A percentile compares a stretch with the other conserved stretches of the same genome.
Conservation (phyloP, 192 early-diverging fungal genomes). For the Backusella tarrabulga region DNA sequence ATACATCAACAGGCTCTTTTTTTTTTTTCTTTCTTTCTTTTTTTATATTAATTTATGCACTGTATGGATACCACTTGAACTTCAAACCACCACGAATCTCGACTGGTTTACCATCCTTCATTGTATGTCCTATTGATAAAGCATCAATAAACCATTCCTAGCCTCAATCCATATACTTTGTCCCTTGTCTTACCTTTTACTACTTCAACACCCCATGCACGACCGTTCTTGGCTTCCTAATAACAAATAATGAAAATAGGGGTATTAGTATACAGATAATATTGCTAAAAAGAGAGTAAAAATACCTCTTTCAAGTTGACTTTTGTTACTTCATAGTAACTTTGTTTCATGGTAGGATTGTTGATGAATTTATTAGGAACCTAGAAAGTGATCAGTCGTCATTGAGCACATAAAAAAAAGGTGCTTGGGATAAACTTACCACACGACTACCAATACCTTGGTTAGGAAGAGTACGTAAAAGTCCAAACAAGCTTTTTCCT, state of each 20-base stretch:
- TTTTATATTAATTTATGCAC: not conserved
- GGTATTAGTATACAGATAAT: not conserved
- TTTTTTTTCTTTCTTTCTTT: not conserved
- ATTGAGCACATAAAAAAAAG: not conserved
- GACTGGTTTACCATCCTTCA: conserved; percentile 17
- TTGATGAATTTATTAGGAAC: conserved; percentile 19
- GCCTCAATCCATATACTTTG: not conserved
- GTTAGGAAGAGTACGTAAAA: conserved; percentile 14
- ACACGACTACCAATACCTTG: conserved; percentile 17
- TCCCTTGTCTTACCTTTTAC: conserved; percentile 10
- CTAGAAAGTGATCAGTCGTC: not conserved
- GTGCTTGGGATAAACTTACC: not conserved
- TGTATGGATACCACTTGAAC: conserved; percentile 11
- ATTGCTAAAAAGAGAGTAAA: not conserved
- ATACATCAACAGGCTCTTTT: not conserved
- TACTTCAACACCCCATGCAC: conserved; percentile 25
- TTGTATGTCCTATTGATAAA: not conserved
- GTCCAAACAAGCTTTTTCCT: conserved; percentile 11
- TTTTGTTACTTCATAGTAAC: conserved; percentile 29
- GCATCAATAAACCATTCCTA: not conserved
- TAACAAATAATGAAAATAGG: not conserved
- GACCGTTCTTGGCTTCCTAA: conserved; percentile 17
- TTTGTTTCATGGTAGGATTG: conserved; percentile 14
- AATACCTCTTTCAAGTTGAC: conserved; percentile 21
- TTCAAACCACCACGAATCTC: conserved; percentile 19